Evolutionary conservation across 441 rosid species (phyloP).

Genomic region (Pelargonium myrrhifolium): DNA sequence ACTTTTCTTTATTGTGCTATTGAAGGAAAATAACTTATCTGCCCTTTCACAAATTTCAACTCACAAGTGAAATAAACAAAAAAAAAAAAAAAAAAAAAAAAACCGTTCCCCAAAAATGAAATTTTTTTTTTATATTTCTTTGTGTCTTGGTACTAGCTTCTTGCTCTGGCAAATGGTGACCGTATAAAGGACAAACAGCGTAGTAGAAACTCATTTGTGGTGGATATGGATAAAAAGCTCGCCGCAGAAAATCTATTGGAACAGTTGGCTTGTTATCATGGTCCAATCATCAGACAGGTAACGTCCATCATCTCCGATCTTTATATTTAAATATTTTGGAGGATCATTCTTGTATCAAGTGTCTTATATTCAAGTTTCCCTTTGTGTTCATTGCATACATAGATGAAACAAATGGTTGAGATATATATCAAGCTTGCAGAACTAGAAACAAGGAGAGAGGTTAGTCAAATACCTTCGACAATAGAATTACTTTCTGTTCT

Average conservation of each 20-base stretch:
- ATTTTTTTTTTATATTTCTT: conserved; percentile 13
- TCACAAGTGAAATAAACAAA: conserved; percentile 1
- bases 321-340: conserved; percentile 10
- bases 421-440: conserved; percentile 95
- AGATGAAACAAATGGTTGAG: conserved; percentile 98
- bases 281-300: conserved; percentile 79
- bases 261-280: conserved; percentile 64
- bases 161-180: conserved; percentile 94
- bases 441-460: conserved; percentile 97
- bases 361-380: conserved; percentile 6
- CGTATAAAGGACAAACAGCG: conserved; percentile 95
- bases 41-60: conserved; percentile 13
- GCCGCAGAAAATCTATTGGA: conserved; percentile 80
- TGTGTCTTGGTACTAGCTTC: conserved; percentile 45
- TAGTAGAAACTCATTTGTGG: conserved; percentile 87
- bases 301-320: conserved; percentile 17
- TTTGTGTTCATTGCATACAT: conserved; percentile 10
- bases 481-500: conserved; percentile 17
- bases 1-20: conserved; percentile 5
- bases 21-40: not conserved
- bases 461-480: conserved; percentile 24
- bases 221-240: conserved; percentile 80
- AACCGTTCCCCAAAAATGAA: not conserved
- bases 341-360: conserved; percentile 5
- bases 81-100: too few relatives aligned